Evolutionary conservation across 164 flowering plant species (phyloP), one percentile per base, ranked within the genome.

Genomic region (Platanus orientalis): DNA sequence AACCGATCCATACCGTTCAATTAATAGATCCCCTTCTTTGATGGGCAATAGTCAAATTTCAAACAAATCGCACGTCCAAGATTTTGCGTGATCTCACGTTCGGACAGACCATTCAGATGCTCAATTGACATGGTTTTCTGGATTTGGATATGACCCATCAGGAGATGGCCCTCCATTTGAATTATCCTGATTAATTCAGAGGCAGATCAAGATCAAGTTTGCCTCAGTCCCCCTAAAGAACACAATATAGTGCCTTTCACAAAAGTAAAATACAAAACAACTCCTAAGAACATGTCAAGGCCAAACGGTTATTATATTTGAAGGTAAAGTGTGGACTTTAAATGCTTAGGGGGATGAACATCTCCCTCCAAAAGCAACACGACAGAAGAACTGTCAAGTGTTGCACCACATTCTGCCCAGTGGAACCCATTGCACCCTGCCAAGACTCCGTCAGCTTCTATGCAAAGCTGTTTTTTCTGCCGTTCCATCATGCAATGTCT

Each of bases 401-500:
- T 51, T 2, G 16, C 29, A 21, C 36, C 21, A 10, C 2, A 5
- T 54, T 30, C 54, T 63, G 73, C 60, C 68, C 19, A 63, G 50
- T 69, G 67, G 67, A 42, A 58, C 30, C 21, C 23, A 54, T 51
- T 58, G 57, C 47, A 28, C 52, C 13, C 34, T 11, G 45, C n/a
- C 59, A 20, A 14, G 67, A 49, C 67, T 29, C 28, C 65, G 61
- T 63, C 66, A 50, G 16, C 53, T 39, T 32, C 47, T 7, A 28
- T 12, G 62, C 62, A 34, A 13, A 57, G 25, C 67, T 68, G 63
- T 69, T 42, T 27, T 50, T 26, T 63, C 49, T 62, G 50, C 21
- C 39, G 67, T 69, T 58, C 51, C 62, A 57, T 61, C 36, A 21
- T 24, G 19, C 34, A 32, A 24, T 32, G 19, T 24, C 20, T 20